Evolutionary conservation across 2,329 filamentous ascomycete genomes (phyloP), one percentile per base, ranked within the genome.

Genomic region (Colletotrichum sp.): DNA sequence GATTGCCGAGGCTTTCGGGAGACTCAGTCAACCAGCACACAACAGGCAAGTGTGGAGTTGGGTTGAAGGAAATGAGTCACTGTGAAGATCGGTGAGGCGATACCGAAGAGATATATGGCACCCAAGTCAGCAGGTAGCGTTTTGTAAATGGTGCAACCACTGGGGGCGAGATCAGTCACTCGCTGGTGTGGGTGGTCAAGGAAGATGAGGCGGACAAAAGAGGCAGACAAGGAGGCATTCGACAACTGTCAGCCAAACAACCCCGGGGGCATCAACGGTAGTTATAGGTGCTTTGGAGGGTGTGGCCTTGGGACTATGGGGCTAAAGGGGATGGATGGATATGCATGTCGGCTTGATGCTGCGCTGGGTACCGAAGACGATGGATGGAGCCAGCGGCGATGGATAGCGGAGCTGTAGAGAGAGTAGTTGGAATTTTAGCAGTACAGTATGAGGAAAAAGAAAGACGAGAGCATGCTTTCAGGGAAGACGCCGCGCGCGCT

Each of bases 11-110:
- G 72, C 71, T 75, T 76, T 76, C 52, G 71, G 18, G 28, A 52
- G n/a, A 52, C 62, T 69, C 62, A 57, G 52, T 57, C 72, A 71
- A 71, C 60, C 67, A 68, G 75, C 75, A 68, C 75, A 67, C 66
- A 39, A 32, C 39, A 71, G 64, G 68, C 36, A 76, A 68, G 26
- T 78, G 78, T 79, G 78, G 80, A 80, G 79, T 76, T 79, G 79
- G 75, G 80, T 77, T 79, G 78, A 78, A 79, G 81, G 80, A 79
- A 83, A 84, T 86, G 85, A 86, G 84, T 86, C 84, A 85, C 82
- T 76, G 85, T 87, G 85, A 86, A 85, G 82, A 80, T 81, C 75
- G 81, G 85, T 86, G 85, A 87, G 85, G 81, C 82, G 81, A 83
- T 81, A 79, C 77, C 81, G 80, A 80, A 78, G 78, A 80, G 79